Conservation (phyloP, 805 yeast genomes). For the Pichia phayaonensis region DNA sequence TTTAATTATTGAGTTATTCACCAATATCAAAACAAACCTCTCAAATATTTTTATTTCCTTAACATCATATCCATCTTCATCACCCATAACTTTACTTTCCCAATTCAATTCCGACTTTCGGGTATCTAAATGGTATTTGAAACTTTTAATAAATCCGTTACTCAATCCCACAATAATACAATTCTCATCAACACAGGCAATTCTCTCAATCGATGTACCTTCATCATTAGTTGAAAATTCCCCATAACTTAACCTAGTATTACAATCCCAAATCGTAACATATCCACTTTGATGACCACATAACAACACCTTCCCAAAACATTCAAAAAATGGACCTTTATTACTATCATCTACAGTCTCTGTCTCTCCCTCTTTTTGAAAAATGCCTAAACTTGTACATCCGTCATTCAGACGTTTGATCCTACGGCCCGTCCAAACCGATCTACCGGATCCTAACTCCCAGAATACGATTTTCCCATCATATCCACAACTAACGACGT, state of each 20-base stretch:
- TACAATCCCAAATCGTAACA: constrained; percentile 37
- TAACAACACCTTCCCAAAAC: constrained; percentile 34
- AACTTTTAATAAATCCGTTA: constrained; percentile 14
- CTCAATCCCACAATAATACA: constrained; percentile 14
- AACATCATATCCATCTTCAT: not conserved
- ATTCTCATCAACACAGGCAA: constrained; percentile 1
- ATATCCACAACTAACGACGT: constrained; percentile 45
- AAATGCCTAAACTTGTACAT: constrained; percentile 18
- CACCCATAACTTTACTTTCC: constrained; percentile 3
- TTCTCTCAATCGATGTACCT: constrained; percentile 1
- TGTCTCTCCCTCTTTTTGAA: not conserved
- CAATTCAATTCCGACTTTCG: constrained; percentile 6
- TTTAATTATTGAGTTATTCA: constrained; percentile 7
- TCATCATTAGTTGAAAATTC: constrained; percentile 15
- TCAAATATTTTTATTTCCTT: not conserved
- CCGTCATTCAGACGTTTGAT: constrained; percentile 30
- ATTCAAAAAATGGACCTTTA: constrained; percentile 36
- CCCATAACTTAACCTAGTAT: constrained; percentile 17
- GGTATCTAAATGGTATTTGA: constrained; percentile 6
- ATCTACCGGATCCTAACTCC: constrained; percentile 58
- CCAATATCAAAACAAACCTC: constrained; percentile 4
- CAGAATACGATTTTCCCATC: constrained; percentile 56
- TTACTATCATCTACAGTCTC: not conserved
- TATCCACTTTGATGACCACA: constrained; percentile 38
- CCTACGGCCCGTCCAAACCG: constrained; percentile 35